Percentiles rank a stretch among this genome's conserved stretches.
Conservation (phyloP, 495 filamentous ascomycete species). For the Neurospora intermedia region DNA sequence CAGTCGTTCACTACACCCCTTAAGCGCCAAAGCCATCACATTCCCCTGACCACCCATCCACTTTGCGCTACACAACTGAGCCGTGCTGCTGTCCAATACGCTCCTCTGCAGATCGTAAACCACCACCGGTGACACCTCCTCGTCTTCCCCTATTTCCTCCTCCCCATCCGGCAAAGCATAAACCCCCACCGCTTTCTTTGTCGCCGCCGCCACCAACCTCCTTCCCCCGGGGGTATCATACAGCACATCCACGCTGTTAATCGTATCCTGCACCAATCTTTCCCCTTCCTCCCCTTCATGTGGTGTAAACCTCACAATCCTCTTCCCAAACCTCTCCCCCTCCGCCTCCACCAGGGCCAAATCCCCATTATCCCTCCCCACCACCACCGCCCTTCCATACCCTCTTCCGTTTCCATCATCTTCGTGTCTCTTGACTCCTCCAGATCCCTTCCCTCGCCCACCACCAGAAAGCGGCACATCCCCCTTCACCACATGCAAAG, state of each 20-base stretch:
- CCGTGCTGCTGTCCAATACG: neutral
- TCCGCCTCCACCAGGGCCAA: constrained; percentile 29
- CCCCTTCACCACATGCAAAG: constrained; percentile 23
- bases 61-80: constrained; percentile 21
- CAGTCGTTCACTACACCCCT: constrained; percentile 24
- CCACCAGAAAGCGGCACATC: neutral
- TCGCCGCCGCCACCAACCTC: constrained; percentile 14
- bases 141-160: neutral
- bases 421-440: neutral
- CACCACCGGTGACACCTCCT: constrained; percentile 6
- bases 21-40: constrained; percentile 26
- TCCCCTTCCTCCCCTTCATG: neutral
- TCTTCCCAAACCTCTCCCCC: constrained; percentile 21
- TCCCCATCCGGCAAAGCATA: constrained; percentile 14
- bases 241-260: constrained; percentile 27
- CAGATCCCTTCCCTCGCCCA: neutral
- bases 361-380: constrained; percentile 33
- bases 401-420: neutral
- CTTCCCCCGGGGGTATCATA: neutral
- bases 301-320: constrained; percentile 18
- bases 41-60: constrained; percentile 25
- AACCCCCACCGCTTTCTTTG: constrained; percentile 19
- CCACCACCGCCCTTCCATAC: constrained; percentile 19
- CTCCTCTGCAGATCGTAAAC: constrained; percentile 11
- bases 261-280: constrained; percentile 12